A percentile compares a stretch with the other conserved stretches of the same genome.
Evolutionary conservation across 1,284 basidiomycete genomes (phyloP).

Genomic region (Naganishia albida): DNA sequence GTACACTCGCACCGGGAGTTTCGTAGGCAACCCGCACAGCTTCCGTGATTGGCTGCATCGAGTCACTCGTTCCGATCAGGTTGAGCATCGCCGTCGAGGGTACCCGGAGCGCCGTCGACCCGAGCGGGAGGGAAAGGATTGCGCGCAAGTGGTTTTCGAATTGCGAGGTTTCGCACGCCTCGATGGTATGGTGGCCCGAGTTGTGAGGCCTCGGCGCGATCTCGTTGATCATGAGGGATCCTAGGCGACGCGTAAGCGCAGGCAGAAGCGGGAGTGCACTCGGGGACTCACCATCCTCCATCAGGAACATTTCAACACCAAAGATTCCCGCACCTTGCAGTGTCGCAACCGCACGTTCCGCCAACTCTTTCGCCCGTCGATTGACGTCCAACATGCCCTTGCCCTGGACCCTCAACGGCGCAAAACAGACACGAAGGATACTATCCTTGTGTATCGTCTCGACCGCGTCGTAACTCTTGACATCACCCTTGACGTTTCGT

Average conservation of each 20-base stretch:
- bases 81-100: conserved; percentile 92
- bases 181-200: conserved; percentile 99
- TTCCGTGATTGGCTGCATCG: conserved; percentile 60
- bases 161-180: conserved; percentile 93
- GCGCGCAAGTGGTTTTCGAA: conserved; percentile 98
- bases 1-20: conserved; percentile 76
- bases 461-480: conserved; percentile 84
- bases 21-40: conserved; percentile 63
- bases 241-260: conserved; percentile 55
- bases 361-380: conserved; percentile 68
- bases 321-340: conserved; percentile 91
- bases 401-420: conserved; percentile 67
- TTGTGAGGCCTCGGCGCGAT: conserved; percentile 99
- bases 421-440: conserved; percentile 87
- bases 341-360: conserved; percentile 77
- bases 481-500: conserved; percentile 70
- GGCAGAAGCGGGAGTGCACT: conserved; percentile 13
- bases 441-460: conserved; percentile 95
- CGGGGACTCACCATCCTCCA: conserved; percentile 71
- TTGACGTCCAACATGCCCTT: conserved; percentile 60
- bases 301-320: conserved; percentile 97
- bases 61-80: conserved; percentile 74
- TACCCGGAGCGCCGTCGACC: conserved; percentile 84
- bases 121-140: conserved; percentile 88
- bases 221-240: conserved; percentile 84